Evolutionary conservation across 495 filamentous ascomycete species (phyloP), one percentile per base, ranked within the genome.

Genomic region (Delitschia confertaspora): DNA sequence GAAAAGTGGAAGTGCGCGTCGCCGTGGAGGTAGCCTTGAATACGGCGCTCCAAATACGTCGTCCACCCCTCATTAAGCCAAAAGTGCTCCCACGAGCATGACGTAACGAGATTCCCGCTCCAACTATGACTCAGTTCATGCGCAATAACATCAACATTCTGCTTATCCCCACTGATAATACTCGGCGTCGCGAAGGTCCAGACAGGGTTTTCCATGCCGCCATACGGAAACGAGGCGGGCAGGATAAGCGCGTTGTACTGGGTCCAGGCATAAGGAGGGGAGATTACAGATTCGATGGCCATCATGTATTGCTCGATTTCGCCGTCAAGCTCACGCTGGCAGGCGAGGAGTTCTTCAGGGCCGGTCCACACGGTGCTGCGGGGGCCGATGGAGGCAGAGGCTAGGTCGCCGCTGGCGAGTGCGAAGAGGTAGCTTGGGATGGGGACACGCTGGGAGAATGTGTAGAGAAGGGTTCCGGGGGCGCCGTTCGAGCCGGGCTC

Each of bases 41-140:
- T 80, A 31, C 89, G 73, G 35, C 89, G 75, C 63, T 98, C 91
- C 6, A 95, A 75, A 59, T 96, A 95, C 6, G 79, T 83, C 2
- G 88, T 95, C 89, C 89, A 96, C 23, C 88, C 88, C 60, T 95
- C 88, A 52, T 95, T 95, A 41, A 96, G 63, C 88, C 88, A 96
- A 60, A 94, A 95, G 56, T 98, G 88, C 62, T 95, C 87, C 91
- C 91, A 98, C 23, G 79, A 87, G 41, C 80, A 79, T 58, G 83
- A 89, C 5, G 80, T 86, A 6, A 95, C 91, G 3, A 95, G 65
- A 55, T 98, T 98, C 10, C 89, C 91, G 51, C 82, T 88, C 87
- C 88, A 95, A 55, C 76, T 83, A 62, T 96, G 89, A 2, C 42
- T 72, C 17, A 98, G 72, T 63, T 98, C 89, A 59, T 98, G 89